phyloP scores from a whole-genome alignment of 1,284 basidiomycete species.

The Vanrija pseudolonga region DNA sequence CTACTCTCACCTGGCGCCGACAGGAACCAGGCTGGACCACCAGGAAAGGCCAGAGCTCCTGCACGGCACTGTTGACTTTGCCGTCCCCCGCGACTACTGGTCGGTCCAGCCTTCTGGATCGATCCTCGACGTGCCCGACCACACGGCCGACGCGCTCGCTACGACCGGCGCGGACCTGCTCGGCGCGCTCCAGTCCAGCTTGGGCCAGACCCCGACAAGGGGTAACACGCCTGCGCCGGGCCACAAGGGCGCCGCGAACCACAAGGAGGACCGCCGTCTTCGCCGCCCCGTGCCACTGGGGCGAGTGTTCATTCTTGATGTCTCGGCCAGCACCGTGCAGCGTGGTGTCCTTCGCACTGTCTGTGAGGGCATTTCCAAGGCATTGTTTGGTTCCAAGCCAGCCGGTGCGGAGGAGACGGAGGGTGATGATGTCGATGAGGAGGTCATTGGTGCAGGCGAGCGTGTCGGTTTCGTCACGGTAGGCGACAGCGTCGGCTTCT shows the following conservation, averaged over 20 bases:
- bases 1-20: slow-evolving; percentile 79
- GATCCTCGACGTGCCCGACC: slow-evolving; percentile 56
- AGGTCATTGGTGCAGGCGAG: slow-evolving; percentile 47
- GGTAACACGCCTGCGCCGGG: slow-evolving; percentile 48
- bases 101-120: slow-evolving; percentile 57
- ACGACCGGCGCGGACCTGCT: slow-evolving; percentile 45
- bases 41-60: slow-evolving; percentile 79
- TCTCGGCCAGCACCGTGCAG: slow-evolving; percentile 66
- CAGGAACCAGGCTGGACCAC: slow-evolving; percentile 77
- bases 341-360: slow-evolving; percentile 71
- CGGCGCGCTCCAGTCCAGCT: slow-evolving; percentile 38
- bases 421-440: slow-evolving; percentile 48
- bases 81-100: slow-evolving; percentile 83
- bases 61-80: slow-evolving; percentile 88
- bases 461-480: slow-evolving; percentile 79
- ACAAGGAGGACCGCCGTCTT: slow-evolving; percentile 31
- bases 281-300: slow-evolving; percentile 67
- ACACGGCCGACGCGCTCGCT: slow-evolving; percentile 52
- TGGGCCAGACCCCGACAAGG: slow-evolving; percentile 30
- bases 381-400: slow-evolving; percentile 65
- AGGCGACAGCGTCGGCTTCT: slow-evolving; percentile 80
- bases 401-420: slow-evolving; percentile 29
- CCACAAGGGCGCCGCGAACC: slow-evolving; percentile 26
- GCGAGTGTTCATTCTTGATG: slow-evolving; percentile 86
- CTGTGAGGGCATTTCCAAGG: slow-evolving; percentile 62